These are phyloP conservation scores for Aspergillus hortae DNA, from an alignment of 2,329 filamentous ascomycete genomes.

Conservation along the genomic window DNA sequence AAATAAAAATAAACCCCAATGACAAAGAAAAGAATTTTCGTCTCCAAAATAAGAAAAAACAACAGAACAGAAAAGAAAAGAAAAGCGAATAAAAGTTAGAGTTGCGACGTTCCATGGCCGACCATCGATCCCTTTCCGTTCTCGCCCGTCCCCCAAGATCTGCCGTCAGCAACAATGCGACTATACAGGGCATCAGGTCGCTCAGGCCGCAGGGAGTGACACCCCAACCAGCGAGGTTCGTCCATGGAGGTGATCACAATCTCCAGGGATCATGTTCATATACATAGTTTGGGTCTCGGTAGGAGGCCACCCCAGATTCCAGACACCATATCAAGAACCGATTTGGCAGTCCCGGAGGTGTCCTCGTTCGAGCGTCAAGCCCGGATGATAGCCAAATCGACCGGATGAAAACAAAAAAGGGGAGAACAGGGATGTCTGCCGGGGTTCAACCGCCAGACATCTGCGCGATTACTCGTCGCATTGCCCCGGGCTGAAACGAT, in stretches of 20 bases:
- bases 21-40: neutral
- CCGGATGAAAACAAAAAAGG: constrained; percentile 1
- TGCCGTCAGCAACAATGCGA: neutral
- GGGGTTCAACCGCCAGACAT: constrained; percentile 2
- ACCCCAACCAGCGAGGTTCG: neutral
- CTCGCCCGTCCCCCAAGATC: constrained; percentile 4
- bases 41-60: neutral
- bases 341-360: no score
- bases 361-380: no score
- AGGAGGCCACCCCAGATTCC: no score
- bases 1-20: neutral
- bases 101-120: constrained; percentile 10
- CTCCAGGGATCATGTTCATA: neutral
- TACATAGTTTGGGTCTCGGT: no score
- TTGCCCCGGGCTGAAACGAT: constrained; percentile 16
- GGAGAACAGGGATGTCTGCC: constrained; percentile 3
- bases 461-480: constrained; percentile 7
- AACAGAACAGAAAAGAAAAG: constrained; percentile 2
- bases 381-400: no score
- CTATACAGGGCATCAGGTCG: neutral
- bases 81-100: constrained; percentile 6
- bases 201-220: neutral
- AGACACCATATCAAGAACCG: no score
- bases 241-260: neutral
- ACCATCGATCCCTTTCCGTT: constrained; percentile 7